Evolutionary conservation across 176 grass and related monocot species (phyloP), one percentile per base, ranked within the genome.

Genomic region (Miscanthus lutarioriparius): DNA sequence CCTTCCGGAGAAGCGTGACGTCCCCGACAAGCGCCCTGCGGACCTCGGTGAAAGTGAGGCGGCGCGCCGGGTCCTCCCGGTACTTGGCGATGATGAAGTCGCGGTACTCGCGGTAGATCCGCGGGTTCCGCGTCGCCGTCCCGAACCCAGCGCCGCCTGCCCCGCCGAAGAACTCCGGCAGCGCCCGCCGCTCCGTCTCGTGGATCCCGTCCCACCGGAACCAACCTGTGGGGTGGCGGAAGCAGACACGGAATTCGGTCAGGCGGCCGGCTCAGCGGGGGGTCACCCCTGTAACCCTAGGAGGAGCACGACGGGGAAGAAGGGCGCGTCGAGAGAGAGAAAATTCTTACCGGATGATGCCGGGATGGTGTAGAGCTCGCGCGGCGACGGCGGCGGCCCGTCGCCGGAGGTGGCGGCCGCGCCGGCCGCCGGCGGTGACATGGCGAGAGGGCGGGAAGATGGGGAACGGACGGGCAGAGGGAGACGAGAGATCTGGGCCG

Each of bases 131-230:
- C 48, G 89, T 90, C 12, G 87, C 87, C 70, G 93, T 87, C 22
- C 85, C 86, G 81, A 91, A 87, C 39, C 89, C 89, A 51, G 69
- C 81, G 39, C 89, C 89, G 67, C 88, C 87, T 8, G 83, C 90
- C 23, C 96, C 96, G 64, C 91, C 91, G 86, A 99, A 96, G 87
- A 99, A 99, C 75, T 99, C 96, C 77, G 96, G 93, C 25, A 99
- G 81, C 39, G 89, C 84, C 65, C 2, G 79, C 63, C 90, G 86
- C 87, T 94, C 96, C 58, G 64, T 82, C 67, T 95, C 96, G 74
- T 98, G 96, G 80, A 98, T 95, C 85, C 90, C 96, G 72, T 92
- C 93, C 96, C 96, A 95, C 43, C 84, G 89, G 86, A 98, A 98
- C 93, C 96, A 98, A 87, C 91, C 93, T 98, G 85, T 61, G 49